These are phyloP conservation scores for Peronospora belbahrii DNA, from an alignment of 352 stramenopile species.

Conservation along the genomic window DNA sequence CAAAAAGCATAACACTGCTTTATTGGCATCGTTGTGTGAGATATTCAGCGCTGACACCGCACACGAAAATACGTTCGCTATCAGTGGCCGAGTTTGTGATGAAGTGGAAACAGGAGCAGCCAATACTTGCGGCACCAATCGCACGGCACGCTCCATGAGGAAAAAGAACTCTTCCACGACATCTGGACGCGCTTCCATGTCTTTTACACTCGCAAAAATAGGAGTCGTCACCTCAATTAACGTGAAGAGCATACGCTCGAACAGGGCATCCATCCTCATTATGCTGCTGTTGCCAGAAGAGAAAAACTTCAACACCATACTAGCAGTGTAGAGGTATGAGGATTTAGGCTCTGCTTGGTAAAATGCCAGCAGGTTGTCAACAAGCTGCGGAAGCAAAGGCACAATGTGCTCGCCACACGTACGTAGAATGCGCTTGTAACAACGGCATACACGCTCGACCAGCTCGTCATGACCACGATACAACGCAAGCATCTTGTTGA, in stretches of 20 bases:
- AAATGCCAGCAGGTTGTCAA: constrained; percentile 70
- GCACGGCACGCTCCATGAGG: constrained; percentile 87
- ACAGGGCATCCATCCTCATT: constrained; percentile 34
- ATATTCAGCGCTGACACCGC: constrained; percentile 84
- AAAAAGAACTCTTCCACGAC: constrained; percentile 96
- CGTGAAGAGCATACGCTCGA: constrained; percentile 47
- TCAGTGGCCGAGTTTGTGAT: constrained; percentile 30
- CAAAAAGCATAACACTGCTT: constrained; percentile 89
- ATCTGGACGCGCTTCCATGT: constrained; percentile 81
- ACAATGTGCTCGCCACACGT: constrained; percentile 50
- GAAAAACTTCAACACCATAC: constrained; percentile 82
- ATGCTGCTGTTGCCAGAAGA: constrained; percentile 11
- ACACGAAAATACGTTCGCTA: constrained; percentile 79
- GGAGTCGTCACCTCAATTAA: constrained; percentile 75
- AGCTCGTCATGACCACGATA: constrained; percentile 69
- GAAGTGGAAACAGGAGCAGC: constrained; percentile 31
- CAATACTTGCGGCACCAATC: constrained; percentile 72
- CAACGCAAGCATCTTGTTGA: constrained; percentile 74
- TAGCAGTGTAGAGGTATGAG: constrained; percentile 77
- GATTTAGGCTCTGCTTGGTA: constrained; percentile 77
- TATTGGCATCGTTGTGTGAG: constrained; percentile 92
- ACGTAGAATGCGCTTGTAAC: constrained; percentile 85
- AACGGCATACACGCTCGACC: constrained; percentile 76
- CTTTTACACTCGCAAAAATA: constrained; percentile 60
- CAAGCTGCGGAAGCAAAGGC: constrained; percentile 60